Evolutionary conservation across 495 filamentous ascomycete species (phyloP).

Genomic region (Talaromyces liani): DNA sequence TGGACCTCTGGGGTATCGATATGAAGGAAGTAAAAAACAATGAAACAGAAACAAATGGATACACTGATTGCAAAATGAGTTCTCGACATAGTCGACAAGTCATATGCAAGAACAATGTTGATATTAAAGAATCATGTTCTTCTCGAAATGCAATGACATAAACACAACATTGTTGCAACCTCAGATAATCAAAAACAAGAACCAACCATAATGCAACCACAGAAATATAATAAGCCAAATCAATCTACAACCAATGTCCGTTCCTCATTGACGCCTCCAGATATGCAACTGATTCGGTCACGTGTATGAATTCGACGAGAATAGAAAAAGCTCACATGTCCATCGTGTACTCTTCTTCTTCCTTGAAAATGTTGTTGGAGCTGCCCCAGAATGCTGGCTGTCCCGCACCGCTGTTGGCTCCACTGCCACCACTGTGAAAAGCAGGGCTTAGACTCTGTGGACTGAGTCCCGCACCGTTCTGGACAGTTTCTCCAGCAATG

Average conservation of each 20-base stretch:
- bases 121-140: neutral
- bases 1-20: slow-evolving; percentile 10
- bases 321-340: slow-evolving; percentile 40
- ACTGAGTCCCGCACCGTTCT: slow-evolving; percentile 39
- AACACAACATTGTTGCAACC: neutral
- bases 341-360: slow-evolving; percentile 87
- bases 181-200: slow-evolving; percentile 11
- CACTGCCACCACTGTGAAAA: slow-evolving; percentile 50
- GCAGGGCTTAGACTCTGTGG: slow-evolving; percentile 66
- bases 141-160: slow-evolving; percentile 2
- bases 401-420: slow-evolving; percentile 42
- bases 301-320: neutral
- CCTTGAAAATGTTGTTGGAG: slow-evolving; percentile 70
- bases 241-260: slow-evolving; percentile 6
- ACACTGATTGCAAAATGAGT: neutral
- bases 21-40: neutral
- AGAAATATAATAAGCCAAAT: slow-evolving; percentile 12
- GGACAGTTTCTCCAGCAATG: slow-evolving; percentile 69
- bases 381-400: slow-evolving; percentile 65
- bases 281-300: slow-evolving; percentile 7
- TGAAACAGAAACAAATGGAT: slow-evolving; percentile 7
- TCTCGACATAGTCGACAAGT: slow-evolving; percentile 13
- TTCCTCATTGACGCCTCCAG: slow-evolving; percentile 3
- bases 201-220: slow-evolving; percentile 7
- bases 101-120: slow-evolving; percentile 16